phyloP scores from a whole-genome alignment of 1,284 basidiomycete species.

The Sutorius eximius region DNA sequence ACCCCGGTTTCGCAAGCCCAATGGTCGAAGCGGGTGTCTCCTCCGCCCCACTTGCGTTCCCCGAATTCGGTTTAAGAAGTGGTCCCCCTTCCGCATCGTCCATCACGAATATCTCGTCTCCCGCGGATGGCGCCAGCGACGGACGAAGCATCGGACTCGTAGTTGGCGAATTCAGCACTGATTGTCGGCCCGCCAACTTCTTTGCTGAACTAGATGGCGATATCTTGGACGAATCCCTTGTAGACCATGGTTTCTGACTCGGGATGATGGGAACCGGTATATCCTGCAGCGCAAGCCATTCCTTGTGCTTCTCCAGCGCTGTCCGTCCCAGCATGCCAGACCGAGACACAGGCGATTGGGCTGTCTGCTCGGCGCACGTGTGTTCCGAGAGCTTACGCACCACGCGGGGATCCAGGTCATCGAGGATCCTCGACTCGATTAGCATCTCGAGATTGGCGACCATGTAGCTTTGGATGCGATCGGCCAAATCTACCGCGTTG shows the following conservation, averaged over 20 bases:
- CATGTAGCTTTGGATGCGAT: slow-evolving; percentile 81
- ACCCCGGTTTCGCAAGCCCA: slow-evolving; percentile 28
- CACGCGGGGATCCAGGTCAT: slow-evolving; percentile 70
- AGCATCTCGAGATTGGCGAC: slow-evolving; percentile 85
- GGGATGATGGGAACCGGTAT: slow-evolving; percentile 69
- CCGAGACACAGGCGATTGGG: slow-evolving; percentile 67
- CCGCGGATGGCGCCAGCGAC: slow-evolving; percentile 5
- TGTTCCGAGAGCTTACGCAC: slow-evolving; percentile 69
- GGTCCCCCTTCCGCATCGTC: slow-evolving; percentile 20
- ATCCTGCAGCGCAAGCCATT: slow-evolving; percentile 83
- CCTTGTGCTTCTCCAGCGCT: slow-evolving; percentile 65
- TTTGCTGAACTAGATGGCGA: slow-evolving; percentile 32
- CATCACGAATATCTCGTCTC: slow-evolving; percentile 55
- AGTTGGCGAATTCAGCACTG: slow-evolving; percentile 7
- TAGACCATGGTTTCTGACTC: slow-evolving; percentile 31
- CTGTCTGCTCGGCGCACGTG: slow-evolving; percentile 61
- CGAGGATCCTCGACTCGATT: slow-evolving; percentile 78
- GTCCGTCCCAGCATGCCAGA: slow-evolving; percentile 55
- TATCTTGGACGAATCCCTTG: slow-evolving; percentile 20
- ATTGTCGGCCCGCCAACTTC: slow-evolving; percentile 25
- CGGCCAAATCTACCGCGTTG: slow-evolving; percentile 70
- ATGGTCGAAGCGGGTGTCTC: not conserved
- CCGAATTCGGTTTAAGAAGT: not conserved
- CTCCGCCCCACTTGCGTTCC: not conserved
- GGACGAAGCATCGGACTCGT: slow-evolving; percentile 20